Evolutionary conservation across 306 rosid genomes (phyloP).

Genomic region (Dryas octopetala): DNA sequence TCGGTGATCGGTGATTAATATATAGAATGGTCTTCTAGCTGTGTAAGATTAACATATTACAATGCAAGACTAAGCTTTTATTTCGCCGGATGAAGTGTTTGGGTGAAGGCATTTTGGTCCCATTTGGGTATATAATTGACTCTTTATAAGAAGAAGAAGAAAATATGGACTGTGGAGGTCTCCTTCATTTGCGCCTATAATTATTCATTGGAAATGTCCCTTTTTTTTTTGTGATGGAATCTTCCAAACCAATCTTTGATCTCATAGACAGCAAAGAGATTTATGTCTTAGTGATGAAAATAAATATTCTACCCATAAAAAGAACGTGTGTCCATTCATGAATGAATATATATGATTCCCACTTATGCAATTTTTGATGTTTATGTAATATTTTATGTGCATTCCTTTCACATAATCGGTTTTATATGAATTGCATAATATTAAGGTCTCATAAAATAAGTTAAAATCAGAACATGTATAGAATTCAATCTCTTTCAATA

Average conservation of each 20-base stretch:
- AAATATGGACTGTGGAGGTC: background rate
- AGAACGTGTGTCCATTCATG: too few species aligned
- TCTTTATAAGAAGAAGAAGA: background rate
- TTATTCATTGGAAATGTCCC: background rate
- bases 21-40: background rate
- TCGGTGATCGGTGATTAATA: background rate
- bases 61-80: background rate
- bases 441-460: too few species aligned
- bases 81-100: constrained; percentile 20
- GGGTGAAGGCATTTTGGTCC: background rate
- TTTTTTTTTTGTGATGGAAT: background rate
- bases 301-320: too few species aligned
- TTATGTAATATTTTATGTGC: too few species aligned
- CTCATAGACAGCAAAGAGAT: background rate
- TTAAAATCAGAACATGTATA: too few species aligned
- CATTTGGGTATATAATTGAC: background rate
- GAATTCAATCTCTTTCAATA: too few species aligned
- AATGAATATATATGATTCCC: too few species aligned
- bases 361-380: too few species aligned
- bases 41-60: background rate
- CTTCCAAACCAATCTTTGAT: background rate
- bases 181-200: constrained; percentile 28
- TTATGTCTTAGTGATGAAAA: background rate
- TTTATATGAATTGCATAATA: too few species aligned
- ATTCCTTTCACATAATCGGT: too few species aligned